Conservation (phyloP, 495 filamentous ascomycete species). For the Delitschia confertaspora region DNA sequence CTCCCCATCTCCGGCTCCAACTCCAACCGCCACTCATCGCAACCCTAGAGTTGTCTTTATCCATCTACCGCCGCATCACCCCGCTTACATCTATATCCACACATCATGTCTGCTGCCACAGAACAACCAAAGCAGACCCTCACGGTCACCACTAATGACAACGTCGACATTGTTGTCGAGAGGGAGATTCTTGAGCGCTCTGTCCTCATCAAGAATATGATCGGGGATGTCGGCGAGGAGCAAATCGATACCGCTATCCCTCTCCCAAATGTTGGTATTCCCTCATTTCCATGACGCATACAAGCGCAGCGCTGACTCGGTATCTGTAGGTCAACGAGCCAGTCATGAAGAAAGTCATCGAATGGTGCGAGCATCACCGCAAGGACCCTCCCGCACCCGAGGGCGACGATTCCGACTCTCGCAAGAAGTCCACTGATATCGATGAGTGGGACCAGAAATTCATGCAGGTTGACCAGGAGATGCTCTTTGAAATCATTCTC, state of each 20-base stretch:
- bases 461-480: slow-evolving; percentile 99
- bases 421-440: slow-evolving; percentile 97
- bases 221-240: slow-evolving; percentile 77
- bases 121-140: slow-evolving; percentile 32
- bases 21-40: neutral
- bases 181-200: slow-evolving; percentile 83
- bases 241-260: slow-evolving; percentile 61
- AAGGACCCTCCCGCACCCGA: slow-evolving; percentile 64
- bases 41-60: neutral
- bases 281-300: slow-evolving; percentile 2
- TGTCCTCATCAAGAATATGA: slow-evolving; percentile 93
- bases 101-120: slow-evolving; percentile 1
- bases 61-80: neutral
- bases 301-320: slow-evolving; percentile 11
- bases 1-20: neutral
- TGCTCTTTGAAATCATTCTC: slow-evolving; percentile 98
- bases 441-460: slow-evolving; percentile 99
- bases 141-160: slow-evolving; percentile 51
- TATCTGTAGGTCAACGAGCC: slow-evolving; percentile 74
- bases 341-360: slow-evolving; percentile 88
- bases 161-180: slow-evolving; percentile 51
- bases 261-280: slow-evolving; percentile 70
- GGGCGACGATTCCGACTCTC: slow-evolving; percentile 85
- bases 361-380: slow-evolving; percentile 95
- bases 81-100: slow-evolving; percentile 1